phyloP scores from a whole-genome alignment of 1,139 yeast species.

The Sugiyamaella neomexicana region DNA sequence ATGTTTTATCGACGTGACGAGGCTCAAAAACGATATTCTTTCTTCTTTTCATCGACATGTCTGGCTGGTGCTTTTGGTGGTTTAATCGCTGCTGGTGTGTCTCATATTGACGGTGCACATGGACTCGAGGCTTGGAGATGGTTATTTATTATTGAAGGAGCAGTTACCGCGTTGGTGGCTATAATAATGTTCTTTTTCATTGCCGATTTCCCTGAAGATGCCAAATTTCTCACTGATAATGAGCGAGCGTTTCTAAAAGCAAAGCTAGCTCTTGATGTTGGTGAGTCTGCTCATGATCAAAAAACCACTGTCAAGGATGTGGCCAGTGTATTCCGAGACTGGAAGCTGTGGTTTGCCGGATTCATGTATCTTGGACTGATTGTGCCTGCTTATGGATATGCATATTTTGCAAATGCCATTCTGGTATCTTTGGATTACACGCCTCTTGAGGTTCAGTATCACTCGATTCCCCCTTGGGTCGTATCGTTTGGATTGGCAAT shows the following conservation, averaged over 20 bases:
- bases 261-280: slow-evolving; percentile 48
- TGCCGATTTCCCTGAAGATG: slow-evolving; percentile 75
- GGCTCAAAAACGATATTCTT: slow-evolving; percentile 66
- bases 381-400: slow-evolving; percentile 70
- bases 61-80: slow-evolving; percentile 85
- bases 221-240: slow-evolving; percentile 45
- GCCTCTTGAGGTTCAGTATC: slow-evolving; percentile 62
- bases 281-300: slow-evolving; percentile 44
- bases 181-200: slow-evolving; percentile 60
- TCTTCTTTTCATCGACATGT: slow-evolving; percentile 67
- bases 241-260: slow-evolving; percentile 45
- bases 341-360: slow-evolving; percentile 56
- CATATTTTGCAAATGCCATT: slow-evolving; percentile 67
- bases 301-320: slow-evolving; percentile 38
- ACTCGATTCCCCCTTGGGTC: slow-evolving; percentile 74
- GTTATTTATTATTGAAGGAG: slow-evolving; percentile 73
- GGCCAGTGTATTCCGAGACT: slow-evolving; percentile 40
- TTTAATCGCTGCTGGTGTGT: slow-evolving; percentile 63
- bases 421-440: slow-evolving; percentile 59
- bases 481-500: slow-evolving; percentile 59
- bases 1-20: slow-evolving; percentile 56
- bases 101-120: slow-evolving; percentile 50
- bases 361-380: slow-evolving; percentile 62
- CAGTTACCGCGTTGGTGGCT: slow-evolving; percentile 64
- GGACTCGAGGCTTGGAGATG: slow-evolving; percentile 67